Conservation (phyloP, 176 grass and related monocot genomes). For the Puccinellia tenuiflora region DNA sequence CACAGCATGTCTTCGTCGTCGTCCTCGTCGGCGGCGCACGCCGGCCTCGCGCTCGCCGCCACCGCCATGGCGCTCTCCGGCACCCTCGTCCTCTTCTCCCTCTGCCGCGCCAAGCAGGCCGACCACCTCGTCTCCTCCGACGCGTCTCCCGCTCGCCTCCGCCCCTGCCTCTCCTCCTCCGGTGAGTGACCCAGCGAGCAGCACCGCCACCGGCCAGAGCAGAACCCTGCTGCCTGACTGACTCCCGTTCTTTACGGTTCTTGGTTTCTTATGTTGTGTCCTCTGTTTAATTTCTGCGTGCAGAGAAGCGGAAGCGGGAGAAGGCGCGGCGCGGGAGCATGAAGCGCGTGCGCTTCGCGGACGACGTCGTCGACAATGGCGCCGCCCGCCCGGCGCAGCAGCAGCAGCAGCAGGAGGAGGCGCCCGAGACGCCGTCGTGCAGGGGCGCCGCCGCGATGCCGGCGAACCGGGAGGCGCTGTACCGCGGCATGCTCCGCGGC, state of each 20-base stretch:
- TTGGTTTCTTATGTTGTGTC: neutral
- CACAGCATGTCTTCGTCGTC: slow-evolving; percentile 6
- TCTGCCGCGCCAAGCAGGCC: slow-evolving; percentile 52
- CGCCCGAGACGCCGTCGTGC: slow-evolving; percentile 19
- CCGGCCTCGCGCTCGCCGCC: slow-evolving; percentile 54
- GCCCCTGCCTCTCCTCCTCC: slow-evolving; percentile 45
- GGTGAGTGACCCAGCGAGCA: neutral
- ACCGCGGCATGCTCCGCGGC: slow-evolving; percentile 76
- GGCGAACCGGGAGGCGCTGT: slow-evolving; percentile 81
- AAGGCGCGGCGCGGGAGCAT: slow-evolving; percentile 40
- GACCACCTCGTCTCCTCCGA: slow-evolving; percentile 18
- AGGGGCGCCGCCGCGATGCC: slow-evolving; percentile 44
- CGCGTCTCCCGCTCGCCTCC: neutral
- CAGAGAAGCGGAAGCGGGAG: slow-evolving; percentile 60
- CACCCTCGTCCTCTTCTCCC: slow-evolving; percentile 68
- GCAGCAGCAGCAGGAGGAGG: neutral
- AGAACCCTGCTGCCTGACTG: neutral
- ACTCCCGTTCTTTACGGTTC: neutral
- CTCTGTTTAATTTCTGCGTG: neutral
- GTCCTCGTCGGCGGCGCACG: neutral
- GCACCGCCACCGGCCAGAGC: neutral
- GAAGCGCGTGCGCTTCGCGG: slow-evolving; percentile 87
- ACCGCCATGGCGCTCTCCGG: slow-evolving; percentile 93
- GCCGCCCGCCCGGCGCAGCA: neutral
- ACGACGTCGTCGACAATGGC: slow-evolving; percentile 49